phyloP scores from a whole-genome alignment of 805 yeast species.

The Schwanniomyces yamadae region DNA sequence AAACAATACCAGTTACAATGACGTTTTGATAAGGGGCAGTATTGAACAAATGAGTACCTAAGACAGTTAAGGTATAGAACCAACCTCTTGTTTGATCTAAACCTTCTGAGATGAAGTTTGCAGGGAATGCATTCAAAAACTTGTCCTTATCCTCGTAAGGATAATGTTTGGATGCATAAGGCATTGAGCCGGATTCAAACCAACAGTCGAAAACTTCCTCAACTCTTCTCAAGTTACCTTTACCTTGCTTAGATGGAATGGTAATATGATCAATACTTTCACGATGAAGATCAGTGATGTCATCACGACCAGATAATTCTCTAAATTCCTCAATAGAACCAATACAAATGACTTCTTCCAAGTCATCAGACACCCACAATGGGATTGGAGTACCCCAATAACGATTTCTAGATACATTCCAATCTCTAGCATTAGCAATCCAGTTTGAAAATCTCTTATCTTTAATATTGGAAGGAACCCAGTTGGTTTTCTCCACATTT shows the following conservation, averaged over 20 bases:
- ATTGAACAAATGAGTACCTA: slow-evolving; percentile 92
- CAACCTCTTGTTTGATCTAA: slow-evolving; percentile 99
- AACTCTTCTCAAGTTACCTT: slow-evolving; percentile 82
- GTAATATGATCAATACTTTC: slow-evolving; percentile 88
- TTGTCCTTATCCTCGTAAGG: slow-evolving; percentile 84
- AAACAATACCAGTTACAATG: slow-evolving; percentile 92
- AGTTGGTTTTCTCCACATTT: slow-evolving; percentile 80
- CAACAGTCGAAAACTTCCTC: slow-evolving; percentile 99
- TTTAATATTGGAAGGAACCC: slow-evolving; percentile 92
- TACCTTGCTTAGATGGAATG: slow-evolving; percentile 88
- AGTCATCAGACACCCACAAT: slow-evolving; percentile 94
- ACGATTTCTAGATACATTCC: slow-evolving; percentile 98
- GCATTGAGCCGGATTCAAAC: slow-evolving; percentile 99
- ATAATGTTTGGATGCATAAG: slow-evolving; percentile 94
- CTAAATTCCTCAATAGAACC: slow-evolving; percentile 88
- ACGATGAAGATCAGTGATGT: slow-evolving; percentile 90
- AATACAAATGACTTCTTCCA: slow-evolving; percentile 86
- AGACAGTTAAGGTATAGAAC: slow-evolving; percentile 94
- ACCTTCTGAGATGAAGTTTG: slow-evolving; percentile 97
- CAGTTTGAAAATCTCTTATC: slow-evolving; percentile 96
- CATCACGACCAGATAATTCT: slow-evolving; percentile 75
- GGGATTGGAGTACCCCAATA: slow-evolving; percentile 99
- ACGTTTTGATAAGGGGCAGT: slow-evolving; percentile 93
- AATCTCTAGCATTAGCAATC: slow-evolving; percentile 98
- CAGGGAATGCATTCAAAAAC: slow-evolving; percentile 82